Evolutionary conservation across 331 rosid species (phyloP).

Genomic region (Quercus tomentella): DNA sequence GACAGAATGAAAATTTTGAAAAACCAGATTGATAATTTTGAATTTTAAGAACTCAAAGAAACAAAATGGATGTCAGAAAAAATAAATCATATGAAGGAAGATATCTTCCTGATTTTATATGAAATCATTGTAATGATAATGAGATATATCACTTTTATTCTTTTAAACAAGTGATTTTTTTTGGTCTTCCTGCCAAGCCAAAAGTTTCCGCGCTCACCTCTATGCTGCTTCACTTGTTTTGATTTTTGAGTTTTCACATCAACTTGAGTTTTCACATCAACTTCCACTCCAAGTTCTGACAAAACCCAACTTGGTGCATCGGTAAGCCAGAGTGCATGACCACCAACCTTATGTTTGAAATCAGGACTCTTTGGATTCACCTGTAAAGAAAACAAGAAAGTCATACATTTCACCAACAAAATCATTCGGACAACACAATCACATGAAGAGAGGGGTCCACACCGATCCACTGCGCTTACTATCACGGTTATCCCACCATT

Average conservation of each 20-base stretch:
- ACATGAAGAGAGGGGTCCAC: constrained; percentile 9
- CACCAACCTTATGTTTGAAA: constrained; percentile 56
- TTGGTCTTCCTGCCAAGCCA: neutral
- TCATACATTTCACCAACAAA: constrained; percentile 1
- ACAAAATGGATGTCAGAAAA: neutral
- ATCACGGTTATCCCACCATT: constrained; percentile 60
- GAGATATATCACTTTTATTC: neutral
- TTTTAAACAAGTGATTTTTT: neutral
- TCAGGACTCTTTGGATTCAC: constrained; percentile 53
- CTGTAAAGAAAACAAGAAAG: constrained; percentile 28
- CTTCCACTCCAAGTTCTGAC: constrained; percentile 38
- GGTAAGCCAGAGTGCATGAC: constrained; percentile 47
- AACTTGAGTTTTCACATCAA: constrained; percentile 36
- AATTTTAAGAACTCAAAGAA: neutral
- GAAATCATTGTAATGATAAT: neutral
- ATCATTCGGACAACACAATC: constrained; percentile 8
- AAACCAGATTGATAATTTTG: neutral
- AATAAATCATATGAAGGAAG: neutral
- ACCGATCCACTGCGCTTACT: constrained; percentile 45
- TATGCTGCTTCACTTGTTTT: constrained; percentile 24
- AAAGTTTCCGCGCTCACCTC: constrained; percentile 26
- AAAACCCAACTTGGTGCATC: constrained; percentile 37
- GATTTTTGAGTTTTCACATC: constrained; percentile 25
- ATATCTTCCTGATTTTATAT: neutral
- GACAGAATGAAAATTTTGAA: neutral